Evolutionary conservation across 192 early-diverging fungal species (phyloP).

Genomic region (Coemansia sp.): DNA sequence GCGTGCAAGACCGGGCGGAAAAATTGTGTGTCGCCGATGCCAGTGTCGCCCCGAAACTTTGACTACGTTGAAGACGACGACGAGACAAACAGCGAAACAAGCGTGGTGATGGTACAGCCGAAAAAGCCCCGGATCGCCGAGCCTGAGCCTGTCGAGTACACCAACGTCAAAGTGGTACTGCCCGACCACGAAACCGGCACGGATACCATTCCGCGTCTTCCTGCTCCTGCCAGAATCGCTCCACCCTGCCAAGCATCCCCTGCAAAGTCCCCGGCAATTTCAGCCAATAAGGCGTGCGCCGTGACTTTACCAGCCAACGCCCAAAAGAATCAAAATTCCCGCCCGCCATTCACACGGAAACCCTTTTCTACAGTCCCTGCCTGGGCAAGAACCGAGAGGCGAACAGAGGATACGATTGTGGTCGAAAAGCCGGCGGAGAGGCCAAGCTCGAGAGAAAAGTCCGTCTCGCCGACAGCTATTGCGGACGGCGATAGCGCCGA

Average conservation of each 20-base stretch:
- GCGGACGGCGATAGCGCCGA: not conserved
- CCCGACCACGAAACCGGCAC: too few relatives aligned
- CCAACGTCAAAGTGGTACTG: not conserved
- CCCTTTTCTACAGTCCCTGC: too few relatives aligned
- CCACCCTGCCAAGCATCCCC: too few relatives aligned
- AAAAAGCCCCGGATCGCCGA: not conserved
- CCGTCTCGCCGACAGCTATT: not conserved
- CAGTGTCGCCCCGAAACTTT: constrained; percentile 3
- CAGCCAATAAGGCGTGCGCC: too few relatives aligned
- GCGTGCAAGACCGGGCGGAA: not conserved
- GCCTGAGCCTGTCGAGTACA: not conserved
- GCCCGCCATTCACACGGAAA: too few relatives aligned
- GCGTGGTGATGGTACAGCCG: not conserved
- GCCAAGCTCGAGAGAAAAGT: not conserved
- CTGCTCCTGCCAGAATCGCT: too few relatives aligned
- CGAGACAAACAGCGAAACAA: not conserved
- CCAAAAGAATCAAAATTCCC: too few relatives aligned
- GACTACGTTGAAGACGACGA: not conserved
- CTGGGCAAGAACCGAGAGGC: too few relatives aligned
- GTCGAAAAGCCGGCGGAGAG: not conserved
- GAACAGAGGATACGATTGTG: too few relatives aligned
- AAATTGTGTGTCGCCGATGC: not conserved
- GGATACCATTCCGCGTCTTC: too few relatives aligned
- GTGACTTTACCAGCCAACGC: too few relatives aligned
- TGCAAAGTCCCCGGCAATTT: too few relatives aligned